Percentiles rank a stretch among this genome's conserved stretches.
Conservation (phyloP, 768 basidiomycete species). For the Chalciporus sphaerocephalus region DNA sequence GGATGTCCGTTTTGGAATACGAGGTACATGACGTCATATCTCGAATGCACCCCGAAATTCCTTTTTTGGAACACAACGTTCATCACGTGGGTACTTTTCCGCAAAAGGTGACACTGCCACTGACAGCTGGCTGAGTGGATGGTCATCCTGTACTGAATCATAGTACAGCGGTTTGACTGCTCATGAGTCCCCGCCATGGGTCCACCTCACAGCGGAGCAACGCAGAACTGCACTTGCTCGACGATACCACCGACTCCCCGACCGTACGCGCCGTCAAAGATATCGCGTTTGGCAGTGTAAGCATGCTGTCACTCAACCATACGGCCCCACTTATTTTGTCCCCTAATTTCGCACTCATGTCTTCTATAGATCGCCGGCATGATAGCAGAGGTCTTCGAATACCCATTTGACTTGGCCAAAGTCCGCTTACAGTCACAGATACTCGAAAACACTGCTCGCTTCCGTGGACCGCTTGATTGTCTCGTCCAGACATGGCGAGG, state of each 20-base stretch:
- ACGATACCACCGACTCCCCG: background rate
- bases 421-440: slow-evolving; percentile 89
- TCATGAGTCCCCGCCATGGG: too few species aligned
- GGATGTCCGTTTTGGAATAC: slow-evolving; percentile 18
- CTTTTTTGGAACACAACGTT: slow-evolving; percentile 1
- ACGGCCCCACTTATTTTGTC: background rate
- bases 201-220: slow-evolving; percentile 6
- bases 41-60: slow-evolving; percentile 6
- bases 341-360: slow-evolving; percentile 2
- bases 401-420: slow-evolving; percentile 90
- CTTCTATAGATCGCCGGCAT: slow-evolving; percentile 67
- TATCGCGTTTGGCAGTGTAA: slow-evolving; percentile 47
- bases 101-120: too few species aligned
- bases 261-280: slow-evolving; percentile 37
- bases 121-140: too few species aligned
- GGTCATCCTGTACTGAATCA: too few species aligned
- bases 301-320: slow-evolving; percentile 12
- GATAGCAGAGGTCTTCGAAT: slow-evolving; percentile 82
- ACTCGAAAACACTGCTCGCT: slow-evolving; percentile 56
- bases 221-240: background rate
- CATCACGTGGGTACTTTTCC: slow-evolving; percentile 16
- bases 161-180: too few species aligned
- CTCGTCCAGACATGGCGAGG: slow-evolving; percentile 52
- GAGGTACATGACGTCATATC: slow-evolving; percentile 27
- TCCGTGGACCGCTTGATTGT: slow-evolving; percentile 58